Evolutionary conservation across 129 eudicot genomes (phyloP).

Genomic region (Lactuca sativa): DNA sequence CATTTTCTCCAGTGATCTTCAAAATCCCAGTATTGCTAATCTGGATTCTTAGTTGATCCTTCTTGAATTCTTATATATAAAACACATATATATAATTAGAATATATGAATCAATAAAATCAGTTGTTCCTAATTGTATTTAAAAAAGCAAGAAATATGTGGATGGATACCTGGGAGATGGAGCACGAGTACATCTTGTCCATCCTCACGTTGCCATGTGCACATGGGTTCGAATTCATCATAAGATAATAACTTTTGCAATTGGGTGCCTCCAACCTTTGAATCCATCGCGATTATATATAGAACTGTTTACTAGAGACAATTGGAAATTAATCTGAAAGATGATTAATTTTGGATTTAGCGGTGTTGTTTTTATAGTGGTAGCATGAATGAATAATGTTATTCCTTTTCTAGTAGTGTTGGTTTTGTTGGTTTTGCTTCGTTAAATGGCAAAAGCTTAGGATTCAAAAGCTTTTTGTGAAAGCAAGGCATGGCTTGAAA

Average conservation of each 20-base stretch:
- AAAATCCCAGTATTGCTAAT: constrained; percentile 50
- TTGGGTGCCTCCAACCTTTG: constrained; percentile 30
- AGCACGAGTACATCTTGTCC: constrained; percentile 46
- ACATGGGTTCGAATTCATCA: constrained; percentile 72
- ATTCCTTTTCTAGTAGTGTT: constrained; percentile 33
- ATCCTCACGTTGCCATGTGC: constrained; percentile 63
- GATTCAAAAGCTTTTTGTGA: constrained; percentile 29
- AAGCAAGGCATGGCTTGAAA: constrained; percentile 44
- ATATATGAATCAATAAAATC: neutral
- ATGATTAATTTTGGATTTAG: constrained; percentile 18
- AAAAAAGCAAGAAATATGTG: neutral
- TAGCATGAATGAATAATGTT: constrained; percentile 15
- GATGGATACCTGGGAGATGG: constrained; percentile 58
- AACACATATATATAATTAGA: neutral
- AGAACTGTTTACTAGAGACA: neutral
- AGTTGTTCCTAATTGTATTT: neutral
- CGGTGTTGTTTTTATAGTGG: constrained; percentile 22
- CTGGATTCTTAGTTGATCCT: constrained; percentile 58
- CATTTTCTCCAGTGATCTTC: constrained; percentile 60
- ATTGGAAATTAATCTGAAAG: neutral
- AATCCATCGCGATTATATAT: constrained; percentile 21
- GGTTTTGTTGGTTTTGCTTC: constrained; percentile 37
- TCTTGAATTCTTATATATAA: constrained; percentile 53
- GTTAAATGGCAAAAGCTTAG: constrained; percentile 17
- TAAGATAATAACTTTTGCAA: constrained; percentile 28